These are phyloP conservation scores for Exophiala viscosa DNA, from an alignment of 2,329 filamentous ascomycete genomes.

Conservation along the genomic window DNA sequence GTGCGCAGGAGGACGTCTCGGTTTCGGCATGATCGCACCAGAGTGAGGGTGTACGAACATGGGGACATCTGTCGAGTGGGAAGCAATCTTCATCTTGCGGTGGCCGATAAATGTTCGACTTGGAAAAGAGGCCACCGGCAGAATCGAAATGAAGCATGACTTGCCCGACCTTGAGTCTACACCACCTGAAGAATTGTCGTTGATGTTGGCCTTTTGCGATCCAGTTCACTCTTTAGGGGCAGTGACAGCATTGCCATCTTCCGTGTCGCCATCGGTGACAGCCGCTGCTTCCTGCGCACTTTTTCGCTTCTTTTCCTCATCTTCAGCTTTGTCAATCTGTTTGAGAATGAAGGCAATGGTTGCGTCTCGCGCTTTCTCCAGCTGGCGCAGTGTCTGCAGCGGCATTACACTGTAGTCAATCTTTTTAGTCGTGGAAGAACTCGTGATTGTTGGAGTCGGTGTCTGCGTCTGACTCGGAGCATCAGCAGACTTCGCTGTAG, in stretches of 20 bases:
- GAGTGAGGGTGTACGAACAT: neutral
- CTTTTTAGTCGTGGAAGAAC: conserved; percentile 29
- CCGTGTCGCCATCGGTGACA: neutral
- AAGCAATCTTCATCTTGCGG: too few species aligned
- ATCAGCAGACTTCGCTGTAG: neutral
- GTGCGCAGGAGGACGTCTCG: conserved; percentile 13
- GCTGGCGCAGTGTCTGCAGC: conserved; percentile 38
- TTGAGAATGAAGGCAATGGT: conserved; percentile 52
- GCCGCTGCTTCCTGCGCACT: neutral
- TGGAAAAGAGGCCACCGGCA: too few species aligned
- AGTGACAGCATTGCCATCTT: neutral
- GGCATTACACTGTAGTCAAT: conserved; percentile 41
- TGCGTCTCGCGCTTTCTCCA: conserved; percentile 53
- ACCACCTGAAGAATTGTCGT: too few species aligned
- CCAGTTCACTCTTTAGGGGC: too few species aligned
- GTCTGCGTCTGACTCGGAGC: neutral
- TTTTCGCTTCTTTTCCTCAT: conserved; percentile 26
- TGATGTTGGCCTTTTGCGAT: too few species aligned
- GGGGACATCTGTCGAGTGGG: too few species aligned
- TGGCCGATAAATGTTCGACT: too few species aligned
- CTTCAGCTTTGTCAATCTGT: conserved; percentile 51
- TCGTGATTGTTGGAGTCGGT: neutral
- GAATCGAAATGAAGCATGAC: too few species aligned
- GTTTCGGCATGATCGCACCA: conserved; percentile 11
- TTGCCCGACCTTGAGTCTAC: too few species aligned